These are phyloP conservation scores for Syzygium aqueum DNA, from an alignment of 345 rosid species.

Conservation along the genomic window DNA sequence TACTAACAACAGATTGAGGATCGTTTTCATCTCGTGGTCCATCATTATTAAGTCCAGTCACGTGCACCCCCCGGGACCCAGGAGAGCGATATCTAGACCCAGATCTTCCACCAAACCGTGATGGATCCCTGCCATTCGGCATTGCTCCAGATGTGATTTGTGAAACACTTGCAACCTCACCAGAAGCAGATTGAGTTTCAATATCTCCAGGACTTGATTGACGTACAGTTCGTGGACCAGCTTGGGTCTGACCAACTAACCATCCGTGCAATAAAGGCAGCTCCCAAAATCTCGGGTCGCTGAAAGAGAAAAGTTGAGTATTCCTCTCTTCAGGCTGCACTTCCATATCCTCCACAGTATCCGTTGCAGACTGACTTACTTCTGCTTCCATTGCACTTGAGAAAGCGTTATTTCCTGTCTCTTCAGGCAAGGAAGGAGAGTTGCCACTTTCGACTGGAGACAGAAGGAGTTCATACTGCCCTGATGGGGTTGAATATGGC, in stretches of 20 bases:
- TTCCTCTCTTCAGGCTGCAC: constrained; percentile 31
- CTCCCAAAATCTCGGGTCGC: constrained; percentile 56
- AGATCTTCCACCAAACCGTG: constrained; percentile 28
- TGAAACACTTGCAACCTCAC: constrained; percentile 10
- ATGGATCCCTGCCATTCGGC: constrained; percentile 4
- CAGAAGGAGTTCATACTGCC: constrained; percentile 39
- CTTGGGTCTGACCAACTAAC: constrained; percentile 61
- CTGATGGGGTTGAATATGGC: constrained; percentile 36
- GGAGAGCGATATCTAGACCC: constrained; percentile 21
- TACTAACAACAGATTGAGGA: constrained; percentile 47
- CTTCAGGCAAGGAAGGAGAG: constrained; percentile 27
- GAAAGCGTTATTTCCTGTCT: constrained; percentile 14
- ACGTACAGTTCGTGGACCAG: constrained; percentile 20
- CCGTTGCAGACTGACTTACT: constrained; percentile 20
- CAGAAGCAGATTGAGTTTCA: constrained; percentile 16
- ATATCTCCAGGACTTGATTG: constrained; percentile 12
- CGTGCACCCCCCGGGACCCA: constrained; percentile 14
- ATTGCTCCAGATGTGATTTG: constrained; percentile 7
- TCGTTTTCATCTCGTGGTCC: constrained; percentile 16
- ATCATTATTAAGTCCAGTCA: constrained; percentile 15
- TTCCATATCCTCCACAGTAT: constrained; percentile 34
- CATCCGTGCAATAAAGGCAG: constrained; percentile 65
- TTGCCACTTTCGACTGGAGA: constrained; percentile 44
- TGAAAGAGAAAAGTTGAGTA: constrained; percentile 28
- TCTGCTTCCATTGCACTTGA: constrained; percentile 24